phyloP scores from a whole-genome alignment of 495 filamentous ascomycete genomes.

The Bathelium albidoporum region DNA sequence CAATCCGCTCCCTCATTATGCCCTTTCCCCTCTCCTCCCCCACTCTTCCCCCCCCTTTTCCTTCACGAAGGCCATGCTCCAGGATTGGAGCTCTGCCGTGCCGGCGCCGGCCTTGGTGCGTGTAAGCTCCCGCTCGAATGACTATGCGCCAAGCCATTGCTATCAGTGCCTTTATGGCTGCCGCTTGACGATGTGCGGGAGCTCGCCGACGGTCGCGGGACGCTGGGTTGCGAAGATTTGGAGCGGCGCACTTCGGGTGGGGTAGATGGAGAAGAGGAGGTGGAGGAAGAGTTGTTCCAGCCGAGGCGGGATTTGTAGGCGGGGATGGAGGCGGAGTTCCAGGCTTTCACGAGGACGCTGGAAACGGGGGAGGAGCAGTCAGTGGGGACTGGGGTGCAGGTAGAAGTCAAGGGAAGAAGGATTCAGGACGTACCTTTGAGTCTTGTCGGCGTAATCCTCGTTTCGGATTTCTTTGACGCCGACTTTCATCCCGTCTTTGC shows the following conservation, averaged over 20 bases:
- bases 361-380: not conserved
- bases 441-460: conserved; percentile 73
- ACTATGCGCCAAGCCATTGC: not conserved
- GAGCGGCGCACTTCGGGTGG: not conserved
- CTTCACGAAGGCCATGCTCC: not conserved
- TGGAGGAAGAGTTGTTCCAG: no score
- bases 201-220: not conserved
- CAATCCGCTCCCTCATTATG: not conserved
- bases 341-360: conserved; percentile 32
- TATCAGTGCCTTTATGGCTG: not conserved
- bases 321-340: conserved; percentile 25
- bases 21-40: not conserved
- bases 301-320: conserved; percentile 21
- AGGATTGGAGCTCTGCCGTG: not conserved
- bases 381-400: not conserved
- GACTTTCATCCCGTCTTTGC: conserved; percentile 76
- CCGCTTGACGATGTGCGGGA: not conserved
- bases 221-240: not conserved
- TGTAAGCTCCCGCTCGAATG: not conserved
- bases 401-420: not conserved
- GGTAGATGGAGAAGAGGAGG: not conserved
- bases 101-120: not conserved
- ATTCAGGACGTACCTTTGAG: conserved; percentile 47
- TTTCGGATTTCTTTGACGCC: conserved; percentile 62
- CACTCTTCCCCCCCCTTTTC: not conserved